Evolutionary conservation across 805 yeast genomes (phyloP).

Genomic region (Nakazawaea ishiwadae): DNA sequence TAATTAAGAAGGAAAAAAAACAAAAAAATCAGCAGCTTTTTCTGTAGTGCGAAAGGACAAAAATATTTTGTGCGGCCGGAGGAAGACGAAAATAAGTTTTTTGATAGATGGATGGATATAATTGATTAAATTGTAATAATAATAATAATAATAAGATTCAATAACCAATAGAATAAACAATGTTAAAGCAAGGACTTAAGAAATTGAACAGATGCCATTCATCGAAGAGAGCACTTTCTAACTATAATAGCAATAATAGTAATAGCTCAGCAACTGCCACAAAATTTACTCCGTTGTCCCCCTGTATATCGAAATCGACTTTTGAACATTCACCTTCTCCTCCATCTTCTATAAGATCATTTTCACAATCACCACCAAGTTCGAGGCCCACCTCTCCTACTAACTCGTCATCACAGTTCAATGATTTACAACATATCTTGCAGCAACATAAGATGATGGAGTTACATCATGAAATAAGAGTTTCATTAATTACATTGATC

Average conservation of each 20-base stretch:
- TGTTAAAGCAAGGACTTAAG: conserved; percentile 2
- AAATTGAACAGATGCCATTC: conserved; percentile 1
- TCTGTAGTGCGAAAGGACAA: too few relatives aligned
- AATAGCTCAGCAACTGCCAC: too few relatives aligned
- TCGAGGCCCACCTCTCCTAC: background rate
- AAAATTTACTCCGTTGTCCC: background rate
- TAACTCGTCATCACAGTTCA: background rate
- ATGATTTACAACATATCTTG: background rate
- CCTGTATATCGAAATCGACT: background rate
- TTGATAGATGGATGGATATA: too few relatives aligned
- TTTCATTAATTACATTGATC: conserved; percentile 55
- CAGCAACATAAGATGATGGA: conserved; percentile 8
- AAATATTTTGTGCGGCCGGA: too few relatives aligned
- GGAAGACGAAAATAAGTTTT: too few relatives aligned
- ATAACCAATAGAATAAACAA: background rate
- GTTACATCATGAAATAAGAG: conserved; percentile 45
- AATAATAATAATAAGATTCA: too few relatives aligned
- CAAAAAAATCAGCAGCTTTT: too few relatives aligned
- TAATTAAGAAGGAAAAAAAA: too few relatives aligned
- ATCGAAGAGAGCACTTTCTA: conserved; percentile 3
- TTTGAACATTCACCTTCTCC: background rate
- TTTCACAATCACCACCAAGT: background rate
- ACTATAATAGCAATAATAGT: conserved; percentile 4
- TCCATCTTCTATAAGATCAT: background rate
- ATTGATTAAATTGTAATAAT: too few relatives aligned